Conservation (phyloP, 1,284 basidiomycete genomes). For the Ganoderma lucidum region DNA sequence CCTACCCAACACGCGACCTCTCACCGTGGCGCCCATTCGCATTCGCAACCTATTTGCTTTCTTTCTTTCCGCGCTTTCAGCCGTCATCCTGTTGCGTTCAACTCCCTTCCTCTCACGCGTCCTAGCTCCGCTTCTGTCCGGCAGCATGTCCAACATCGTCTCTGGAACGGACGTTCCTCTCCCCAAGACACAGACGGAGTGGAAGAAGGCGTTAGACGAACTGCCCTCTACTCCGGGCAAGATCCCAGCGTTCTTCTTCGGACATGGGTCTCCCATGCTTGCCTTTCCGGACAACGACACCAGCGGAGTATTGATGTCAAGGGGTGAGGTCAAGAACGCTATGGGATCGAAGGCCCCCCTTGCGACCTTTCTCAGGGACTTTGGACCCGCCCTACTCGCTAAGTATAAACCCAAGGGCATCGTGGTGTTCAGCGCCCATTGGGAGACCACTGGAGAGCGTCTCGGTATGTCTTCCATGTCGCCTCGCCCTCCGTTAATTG, state of each 20-base stretch:
- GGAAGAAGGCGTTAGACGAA: conserved; percentile 64
- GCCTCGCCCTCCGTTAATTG: conserved; percentile 17
- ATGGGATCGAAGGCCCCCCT: conserved; percentile 63
- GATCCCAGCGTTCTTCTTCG: conserved; percentile 81
- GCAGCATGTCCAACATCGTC: conserved; percentile 30
- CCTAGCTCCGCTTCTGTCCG: conserved; percentile 20
- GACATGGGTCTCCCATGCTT: conserved; percentile 70
- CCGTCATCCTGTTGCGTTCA: conserved; percentile 32
- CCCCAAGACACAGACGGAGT: conserved; percentile 51
- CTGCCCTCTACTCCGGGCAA: conserved; percentile 67
- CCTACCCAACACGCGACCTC: background rate
- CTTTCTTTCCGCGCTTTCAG: conserved; percentile 30
- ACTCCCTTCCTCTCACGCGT: conserved; percentile 26
- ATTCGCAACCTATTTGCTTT: conserved; percentile 17
- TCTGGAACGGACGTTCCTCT: conserved; percentile 29
- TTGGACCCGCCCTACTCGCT: conserved; percentile 69
- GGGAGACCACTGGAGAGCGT: conserved; percentile 69
- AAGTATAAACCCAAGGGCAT: conserved; percentile 81
- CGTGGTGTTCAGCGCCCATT: conserved; percentile 83
- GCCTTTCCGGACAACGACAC: conserved; percentile 45
- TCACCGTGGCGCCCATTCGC: conserved; percentile 25
- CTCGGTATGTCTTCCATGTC: conserved; percentile 49
- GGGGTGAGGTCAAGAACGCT: conserved; percentile 42
- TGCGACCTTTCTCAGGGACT: conserved; percentile 68
- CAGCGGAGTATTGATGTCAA: conserved; percentile 10